Base-by-base conservation (phyloP, 2,329 filamentous ascomycete species). In the Fusarium sp. region DNA sequence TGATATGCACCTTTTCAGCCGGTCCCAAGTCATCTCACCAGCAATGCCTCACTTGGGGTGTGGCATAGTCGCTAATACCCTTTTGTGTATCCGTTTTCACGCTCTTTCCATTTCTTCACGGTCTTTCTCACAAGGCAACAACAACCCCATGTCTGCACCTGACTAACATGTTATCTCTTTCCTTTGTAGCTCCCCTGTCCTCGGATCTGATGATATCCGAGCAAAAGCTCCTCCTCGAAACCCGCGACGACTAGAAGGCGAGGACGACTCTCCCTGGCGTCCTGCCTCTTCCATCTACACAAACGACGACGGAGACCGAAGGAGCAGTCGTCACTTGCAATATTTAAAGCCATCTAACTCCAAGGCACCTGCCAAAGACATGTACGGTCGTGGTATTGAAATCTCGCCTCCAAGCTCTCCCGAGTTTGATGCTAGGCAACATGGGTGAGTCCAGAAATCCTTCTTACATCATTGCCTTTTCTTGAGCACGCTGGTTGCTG, bases 401-500 rank as follows among this genome's bases (percentile, higher is more conserved):
- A 82, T 89, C 66, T 89, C 87, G 14, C 87, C 87, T 55, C 86
- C 86, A 30, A 89, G 87, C 79, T 89, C 87, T 44, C 87, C 87
- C 25, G 87, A 89, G 59, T 73, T 80, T 12, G 74, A 77, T 47
- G 77, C 78, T 52, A 72, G 76, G 38, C 77, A 75, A 55, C 63
- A 82, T 71, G 77, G 72, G 84, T 87, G 80, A 83, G 85, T 83
- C 52, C 52, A 61, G 14, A 49, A 24, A 38, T 38, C 25, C 34
- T 40, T 43, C 22, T 46, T 42, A 56, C 58, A 24, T 24, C 22
- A 38, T 50, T 58, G 22, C 50, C 25, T 24, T 18, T 59, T 66
- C 63, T 72, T 70, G 71, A 45, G 63, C 66, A 59, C 55, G 53
- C 55, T 60, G 46, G 49, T 51, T n/a, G 34, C 29, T 58, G 27